A percentile compares a stretch with the other conserved stretches of the same genome.
phyloP scores from a whole-genome alignment of 345 rosid genomes.

The Pugionium dolabratum region DNA sequence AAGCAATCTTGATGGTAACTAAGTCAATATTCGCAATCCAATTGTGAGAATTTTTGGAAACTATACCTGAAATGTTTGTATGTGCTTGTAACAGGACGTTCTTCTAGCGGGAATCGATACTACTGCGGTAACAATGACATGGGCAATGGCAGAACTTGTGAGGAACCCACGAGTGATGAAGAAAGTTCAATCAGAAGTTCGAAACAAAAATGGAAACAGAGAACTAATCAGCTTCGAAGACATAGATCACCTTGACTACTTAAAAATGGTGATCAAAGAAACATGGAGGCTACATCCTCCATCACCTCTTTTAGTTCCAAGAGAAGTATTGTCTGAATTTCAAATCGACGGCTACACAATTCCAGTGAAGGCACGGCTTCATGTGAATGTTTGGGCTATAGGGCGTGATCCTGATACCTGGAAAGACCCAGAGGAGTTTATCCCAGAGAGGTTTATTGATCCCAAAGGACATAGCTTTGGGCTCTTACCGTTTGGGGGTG shows the following conservation, averaged over 20 bases:
- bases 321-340: conserved; percentile 47
- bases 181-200: no score
- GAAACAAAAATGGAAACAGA: conserved; percentile 38
- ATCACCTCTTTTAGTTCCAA: conserved; percentile 45
- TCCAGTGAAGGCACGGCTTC: conserved; percentile 40
- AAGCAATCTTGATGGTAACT: conserved; percentile 35
- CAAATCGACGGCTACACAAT: conserved; percentile 42
- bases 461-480: conserved; percentile 37
- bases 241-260: not conserved
- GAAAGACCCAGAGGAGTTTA: conserved; percentile 33
- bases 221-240: conserved; percentile 9
- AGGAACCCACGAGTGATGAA: no score
- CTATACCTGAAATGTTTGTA: not conserved
- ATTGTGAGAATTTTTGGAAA: no score
- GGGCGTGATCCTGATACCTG: conserved; percentile 47
- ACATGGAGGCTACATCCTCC: conserved; percentile 58
- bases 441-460: conserved; percentile 31
- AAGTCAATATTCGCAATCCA: not conserved
- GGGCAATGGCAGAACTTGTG: no score
- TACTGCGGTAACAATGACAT: no score
- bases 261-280: conserved; percentile 34
- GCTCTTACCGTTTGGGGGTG: conserved; percentile 27
- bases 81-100: conserved; percentile 35
- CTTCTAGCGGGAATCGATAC: conserved; percentile 22
- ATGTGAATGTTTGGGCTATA: conserved; percentile 55